phyloP scores from a whole-genome alignment of 1,284 basidiomycete species.

The Sanghuangporus sanghuang region DNA sequence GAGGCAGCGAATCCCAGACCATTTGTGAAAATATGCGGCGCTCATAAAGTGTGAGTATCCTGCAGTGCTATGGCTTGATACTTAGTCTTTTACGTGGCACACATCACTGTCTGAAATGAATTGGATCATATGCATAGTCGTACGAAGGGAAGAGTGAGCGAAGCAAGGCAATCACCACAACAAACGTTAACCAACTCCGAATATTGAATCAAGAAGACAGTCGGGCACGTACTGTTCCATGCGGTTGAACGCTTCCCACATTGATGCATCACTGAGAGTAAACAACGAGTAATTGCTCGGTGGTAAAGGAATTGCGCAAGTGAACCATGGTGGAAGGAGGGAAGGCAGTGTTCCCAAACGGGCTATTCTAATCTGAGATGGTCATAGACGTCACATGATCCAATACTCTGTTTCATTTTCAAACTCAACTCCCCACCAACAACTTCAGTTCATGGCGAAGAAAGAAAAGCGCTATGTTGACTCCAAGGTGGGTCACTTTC shows the following conservation, averaged over 20 bases:
- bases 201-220: background rate
- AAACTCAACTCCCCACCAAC: background rate
- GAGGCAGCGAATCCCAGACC: background rate
- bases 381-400: background rate
- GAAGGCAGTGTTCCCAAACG: too few species aligned
- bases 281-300: background rate
- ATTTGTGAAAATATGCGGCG: background rate
- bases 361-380: background rate
- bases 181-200: background rate
- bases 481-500: background rate
- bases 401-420: background rate
- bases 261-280: background rate
- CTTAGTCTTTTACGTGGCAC: background rate
- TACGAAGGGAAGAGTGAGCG: background rate
- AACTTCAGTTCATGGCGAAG: slow-evolving; percentile 6
- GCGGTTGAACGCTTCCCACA: background rate
- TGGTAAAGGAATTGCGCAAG: background rate
- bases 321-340: background rate
- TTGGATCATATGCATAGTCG: background rate
- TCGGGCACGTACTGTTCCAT: background rate
- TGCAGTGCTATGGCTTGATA: background rate
- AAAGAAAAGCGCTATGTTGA: slow-evolving; percentile 13
- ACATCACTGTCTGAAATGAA: background rate
- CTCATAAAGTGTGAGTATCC: background rate
- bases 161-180: background rate